Evolutionary conservation across 2,329 filamentous ascomycete genomes (phyloP).

Genomic region (Tympanopsis confertula): DNA sequence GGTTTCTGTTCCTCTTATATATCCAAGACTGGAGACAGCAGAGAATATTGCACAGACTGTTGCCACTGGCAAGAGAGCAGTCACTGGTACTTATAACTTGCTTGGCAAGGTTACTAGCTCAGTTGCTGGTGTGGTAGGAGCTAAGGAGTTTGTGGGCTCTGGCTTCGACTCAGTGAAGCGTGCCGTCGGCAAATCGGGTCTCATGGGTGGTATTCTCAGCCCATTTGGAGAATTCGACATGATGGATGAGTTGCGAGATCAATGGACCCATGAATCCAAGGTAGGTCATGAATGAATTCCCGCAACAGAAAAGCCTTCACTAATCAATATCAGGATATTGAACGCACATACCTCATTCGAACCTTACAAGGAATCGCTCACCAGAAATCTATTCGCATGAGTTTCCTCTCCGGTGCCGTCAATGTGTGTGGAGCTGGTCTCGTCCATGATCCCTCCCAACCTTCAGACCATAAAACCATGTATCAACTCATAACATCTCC

Average conservation of each 20-base stretch:
- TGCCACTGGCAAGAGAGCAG: conserved; percentile 88
- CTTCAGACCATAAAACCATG: conserved; percentile 96
- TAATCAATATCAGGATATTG: conserved; percentile 77
- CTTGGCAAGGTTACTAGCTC: conserved; percentile 90
- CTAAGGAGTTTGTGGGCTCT: conserved; percentile 81
- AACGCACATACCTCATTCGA: conserved; percentile 89
- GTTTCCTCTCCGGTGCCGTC: conserved; percentile 85
- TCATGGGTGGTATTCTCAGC: conserved; percentile 92
- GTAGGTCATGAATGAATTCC: neutral
- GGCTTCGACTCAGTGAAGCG: conserved; percentile 94
- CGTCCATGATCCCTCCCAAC: conserved; percentile 84
- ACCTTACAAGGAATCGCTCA: conserved; percentile 91
- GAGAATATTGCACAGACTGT: conserved; percentile 86
- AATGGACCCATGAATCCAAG: conserved; percentile 93
- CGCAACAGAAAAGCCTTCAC: too few relatives aligned
- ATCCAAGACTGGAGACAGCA: conserved; percentile 81
- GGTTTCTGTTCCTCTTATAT: conserved; percentile 80
- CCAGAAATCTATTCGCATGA: conserved; percentile 92
- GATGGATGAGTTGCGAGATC: conserved; percentile 83
- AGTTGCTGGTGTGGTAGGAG: conserved; percentile 88
- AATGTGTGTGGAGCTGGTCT: conserved; percentile 85
- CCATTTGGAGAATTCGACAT: conserved; percentile 95
- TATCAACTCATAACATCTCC: conserved; percentile 92
- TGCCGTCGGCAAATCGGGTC: conserved; percentile 83
- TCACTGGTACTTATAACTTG: conserved; percentile 92